Evolutionary conservation across 495 filamentous ascomycete genomes (phyloP).

Genomic region (Haplographium delicatum): DNA sequence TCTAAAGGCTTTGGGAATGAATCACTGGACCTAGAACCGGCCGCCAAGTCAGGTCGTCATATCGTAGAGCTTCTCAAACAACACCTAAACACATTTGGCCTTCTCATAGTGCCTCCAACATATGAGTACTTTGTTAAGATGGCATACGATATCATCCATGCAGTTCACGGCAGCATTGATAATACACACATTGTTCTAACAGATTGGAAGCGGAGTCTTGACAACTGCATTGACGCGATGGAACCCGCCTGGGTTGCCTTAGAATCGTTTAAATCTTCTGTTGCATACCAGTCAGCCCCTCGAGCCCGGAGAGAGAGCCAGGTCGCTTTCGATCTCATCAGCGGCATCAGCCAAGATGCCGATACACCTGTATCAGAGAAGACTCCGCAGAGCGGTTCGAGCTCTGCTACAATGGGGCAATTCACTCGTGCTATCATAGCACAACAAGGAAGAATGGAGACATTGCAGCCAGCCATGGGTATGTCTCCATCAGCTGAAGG

Average conservation of each 20-base stretch:
- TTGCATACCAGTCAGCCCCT: slow-evolving; percentile 6
- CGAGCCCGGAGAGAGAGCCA: slow-evolving; percentile 13
- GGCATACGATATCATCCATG: slow-evolving; percentile 26
- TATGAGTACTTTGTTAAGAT: slow-evolving; percentile 32
- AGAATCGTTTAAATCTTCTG: slow-evolving; percentile 17
- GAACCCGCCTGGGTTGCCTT: slow-evolving; percentile 23
- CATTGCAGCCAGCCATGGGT: background rate
- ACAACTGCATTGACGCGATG: slow-evolving; percentile 20
- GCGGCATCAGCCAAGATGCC: slow-evolving; percentile 11
- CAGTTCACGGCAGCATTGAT: slow-evolving; percentile 21
- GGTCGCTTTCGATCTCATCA: slow-evolving; percentile 23
- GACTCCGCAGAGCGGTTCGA: slow-evolving; percentile 20
- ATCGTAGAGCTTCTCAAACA: slow-evolving; percentile 39
- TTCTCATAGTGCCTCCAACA: slow-evolving; percentile 42
- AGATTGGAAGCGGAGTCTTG: slow-evolving; percentile 20
- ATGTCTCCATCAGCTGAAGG: background rate
- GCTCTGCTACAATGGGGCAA: slow-evolving; percentile 5
- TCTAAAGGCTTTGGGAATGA: slow-evolving; percentile 32
- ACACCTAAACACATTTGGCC: slow-evolving; percentile 42
- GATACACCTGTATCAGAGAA: slow-evolving; percentile 18
- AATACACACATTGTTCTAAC: slow-evolving; percentile 18
- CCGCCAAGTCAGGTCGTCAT: slow-evolving; percentile 40
- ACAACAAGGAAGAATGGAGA: background rate
- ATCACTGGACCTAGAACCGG: slow-evolving; percentile 37
- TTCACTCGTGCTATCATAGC: too few species aligned